These are phyloP conservation scores for Cryptosporidium canis DNA, from an alignment of 169 alveolate genomes.

Conservation along the genomic window DNA sequence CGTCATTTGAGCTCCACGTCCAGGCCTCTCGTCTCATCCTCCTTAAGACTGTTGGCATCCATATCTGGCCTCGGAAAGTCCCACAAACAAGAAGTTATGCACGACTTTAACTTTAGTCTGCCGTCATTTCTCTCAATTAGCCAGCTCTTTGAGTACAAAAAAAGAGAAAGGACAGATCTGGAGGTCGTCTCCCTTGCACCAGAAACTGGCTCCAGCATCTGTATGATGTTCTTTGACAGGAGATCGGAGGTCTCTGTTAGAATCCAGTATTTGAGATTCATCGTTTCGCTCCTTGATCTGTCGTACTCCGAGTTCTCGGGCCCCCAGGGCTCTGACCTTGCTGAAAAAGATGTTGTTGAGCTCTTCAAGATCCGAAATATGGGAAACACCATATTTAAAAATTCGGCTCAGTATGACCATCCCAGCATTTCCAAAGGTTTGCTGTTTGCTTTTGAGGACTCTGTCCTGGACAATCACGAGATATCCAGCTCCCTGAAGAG, in stretches of 20 bases:
- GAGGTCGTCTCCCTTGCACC: background rate
- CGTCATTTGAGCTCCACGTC: constrained; percentile 31
- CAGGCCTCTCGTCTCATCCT: background rate
- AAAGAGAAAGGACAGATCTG: background rate
- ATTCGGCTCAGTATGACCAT: constrained; percentile 10
- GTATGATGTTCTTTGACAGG: background rate
- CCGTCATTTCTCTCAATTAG: constrained; percentile 16
- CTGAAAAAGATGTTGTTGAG: background rate
- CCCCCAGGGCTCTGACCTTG: background rate
- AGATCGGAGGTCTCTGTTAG: constrained; percentile 10
- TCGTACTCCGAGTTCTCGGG: background rate
- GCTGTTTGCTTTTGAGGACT: background rate
- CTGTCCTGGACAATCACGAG: background rate
- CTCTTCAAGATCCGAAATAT: constrained; percentile 8
- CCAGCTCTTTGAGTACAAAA: background rate
- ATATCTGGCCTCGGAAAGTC: background rate
- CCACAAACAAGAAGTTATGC: constrained; percentile 25
- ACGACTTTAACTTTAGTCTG: constrained; percentile 14
- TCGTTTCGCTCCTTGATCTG: constrained; percentile 5
- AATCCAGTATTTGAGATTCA: constrained; percentile 40
- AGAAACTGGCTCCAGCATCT: background rate
- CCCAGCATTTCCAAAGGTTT: background rate
- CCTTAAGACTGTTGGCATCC: constrained; percentile 39
- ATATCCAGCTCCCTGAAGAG: background rate
- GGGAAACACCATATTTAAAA: constrained; percentile 31